These are phyloP conservation scores for Blastocystis sp. DNA, from an alignment of 352 stramenopile genomes.

Conservation along the genomic window DNA sequence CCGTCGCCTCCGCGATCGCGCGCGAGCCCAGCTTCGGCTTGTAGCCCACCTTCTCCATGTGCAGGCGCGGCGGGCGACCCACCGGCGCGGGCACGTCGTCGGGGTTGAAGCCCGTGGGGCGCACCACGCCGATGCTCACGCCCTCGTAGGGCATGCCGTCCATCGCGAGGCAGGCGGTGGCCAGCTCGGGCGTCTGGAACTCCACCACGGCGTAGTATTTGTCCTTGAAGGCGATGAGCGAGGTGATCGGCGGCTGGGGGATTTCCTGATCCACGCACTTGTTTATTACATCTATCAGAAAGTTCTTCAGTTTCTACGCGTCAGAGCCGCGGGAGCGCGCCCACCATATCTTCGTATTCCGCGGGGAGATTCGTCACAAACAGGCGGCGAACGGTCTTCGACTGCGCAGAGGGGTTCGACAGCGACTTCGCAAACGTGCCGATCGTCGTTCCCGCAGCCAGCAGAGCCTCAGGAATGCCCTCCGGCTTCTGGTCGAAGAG, in stretches of 20 bases:
- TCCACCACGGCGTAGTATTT: slow-evolving; percentile 54
- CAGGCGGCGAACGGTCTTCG: slow-evolving; percentile 41
- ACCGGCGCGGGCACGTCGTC: slow-evolving; percentile 39
- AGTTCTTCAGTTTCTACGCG: slow-evolving; percentile 47
- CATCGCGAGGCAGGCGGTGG: slow-evolving; percentile 53
- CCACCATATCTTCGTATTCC: slow-evolving; percentile 60
- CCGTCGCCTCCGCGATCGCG: slow-evolving; percentile 44
- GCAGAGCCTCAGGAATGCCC: slow-evolving; percentile 50
- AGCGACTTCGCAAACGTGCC: slow-evolving; percentile 21
- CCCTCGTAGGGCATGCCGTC: slow-evolving; percentile 62
- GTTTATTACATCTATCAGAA: slow-evolving; percentile 56
- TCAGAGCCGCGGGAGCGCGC: neutral
- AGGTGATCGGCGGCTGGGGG: slow-evolving; percentile 58
- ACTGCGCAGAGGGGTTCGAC: neutral
- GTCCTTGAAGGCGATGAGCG: slow-evolving; percentile 64
- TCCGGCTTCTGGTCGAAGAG: slow-evolving; percentile 66
- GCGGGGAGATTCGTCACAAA: slow-evolving; percentile 62
- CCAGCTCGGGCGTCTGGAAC: slow-evolving; percentile 47
- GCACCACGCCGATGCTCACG: slow-evolving; percentile 61
- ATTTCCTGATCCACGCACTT: slow-evolving; percentile 62
- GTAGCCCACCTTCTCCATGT: slow-evolving; percentile 65
- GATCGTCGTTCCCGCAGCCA: slow-evolving; percentile 10
- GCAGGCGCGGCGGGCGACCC: slow-evolving; percentile 49
- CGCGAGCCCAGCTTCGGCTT: slow-evolving; percentile 33
- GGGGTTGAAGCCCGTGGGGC: slow-evolving; percentile 45